Percentiles rank a stretch among this genome's conserved stretches.
These are phyloP conservation scores for Lycium barbarum DNA, from an alignment of 257 asterid species.

Conservation along the genomic window DNA sequence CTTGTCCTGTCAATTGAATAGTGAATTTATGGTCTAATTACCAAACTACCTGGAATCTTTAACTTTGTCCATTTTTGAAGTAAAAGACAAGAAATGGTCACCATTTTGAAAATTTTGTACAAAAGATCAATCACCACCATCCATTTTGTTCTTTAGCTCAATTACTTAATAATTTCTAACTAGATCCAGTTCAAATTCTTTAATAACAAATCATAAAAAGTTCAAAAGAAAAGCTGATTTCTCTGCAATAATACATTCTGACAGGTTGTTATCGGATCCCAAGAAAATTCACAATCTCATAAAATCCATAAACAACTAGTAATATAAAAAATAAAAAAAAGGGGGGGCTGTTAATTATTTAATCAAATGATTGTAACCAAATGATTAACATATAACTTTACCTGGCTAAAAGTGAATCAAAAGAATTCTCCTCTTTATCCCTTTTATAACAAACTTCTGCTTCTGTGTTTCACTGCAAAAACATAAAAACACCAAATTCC, in stretches of 20 bases:
- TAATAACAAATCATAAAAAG: conserved; percentile 9
- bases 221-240: not conserved
- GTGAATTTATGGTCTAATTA: not conserved
- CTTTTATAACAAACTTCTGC: not conserved
- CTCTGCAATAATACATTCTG: conserved; percentile 33
- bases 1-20: not conserved
- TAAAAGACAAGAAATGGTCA: conserved; percentile 63
- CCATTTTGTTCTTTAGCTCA: conserved; percentile 49
- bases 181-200: conserved; percentile 51
- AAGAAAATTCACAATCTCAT: conserved; percentile 35
- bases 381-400: conserved; percentile 18
- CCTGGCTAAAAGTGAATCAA: conserved; percentile 23
- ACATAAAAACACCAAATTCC: not conserved
- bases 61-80: conserved; percentile 57
- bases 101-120: conserved; percentile 53
- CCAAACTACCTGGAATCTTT: conserved; percentile 53
- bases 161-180: conserved; percentile 27
- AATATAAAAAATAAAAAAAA: conserved; percentile 2
- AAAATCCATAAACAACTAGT: not conserved
- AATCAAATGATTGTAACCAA: not conserved
- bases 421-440: not conserved
- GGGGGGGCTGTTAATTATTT: not conserved
- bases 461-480: not conserved
- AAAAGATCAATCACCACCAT: conserved; percentile 53
- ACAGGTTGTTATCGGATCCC: conserved; percentile 47